Conservation (phyloP, 495 filamentous ascomycete species). For the Trypethelium eluteriae region DNA sequence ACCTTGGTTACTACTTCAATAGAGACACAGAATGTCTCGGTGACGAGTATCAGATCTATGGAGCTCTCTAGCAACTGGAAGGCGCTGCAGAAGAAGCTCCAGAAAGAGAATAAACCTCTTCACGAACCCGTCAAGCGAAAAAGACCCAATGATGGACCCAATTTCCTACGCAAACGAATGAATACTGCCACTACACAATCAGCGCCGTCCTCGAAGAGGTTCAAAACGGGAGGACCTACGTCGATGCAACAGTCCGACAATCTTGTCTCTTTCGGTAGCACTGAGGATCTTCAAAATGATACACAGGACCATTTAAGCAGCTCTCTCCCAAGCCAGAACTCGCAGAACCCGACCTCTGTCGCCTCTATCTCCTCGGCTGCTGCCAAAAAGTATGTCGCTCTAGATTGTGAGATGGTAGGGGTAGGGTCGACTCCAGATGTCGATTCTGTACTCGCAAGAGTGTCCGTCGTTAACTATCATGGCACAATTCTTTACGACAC, state of each 20-base stretch:
- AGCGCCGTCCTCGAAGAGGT: conserved; percentile 40
- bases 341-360: conserved; percentile 35
- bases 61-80: conserved; percentile 43
- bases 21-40: neutral
- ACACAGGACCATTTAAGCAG: conserved; percentile 16
- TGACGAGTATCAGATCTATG: neutral
- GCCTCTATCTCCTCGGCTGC: conserved; percentile 43
- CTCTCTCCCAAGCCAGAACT: neutral
- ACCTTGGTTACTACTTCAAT: too few relatives aligned
- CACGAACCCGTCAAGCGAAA: conserved; percentile 27
- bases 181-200: conserved; percentile 68
- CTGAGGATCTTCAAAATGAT: neutral
- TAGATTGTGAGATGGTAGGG: conserved; percentile 99
- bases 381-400: conserved; percentile 64
- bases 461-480: conserved; percentile 87
- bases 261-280: conserved; percentile 23
- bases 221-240: conserved; percentile 37
- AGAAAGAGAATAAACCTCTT: conserved; percentile 17
- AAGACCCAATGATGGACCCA: conserved; percentile 14
- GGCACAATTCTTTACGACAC: conserved; percentile 85
- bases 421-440: conserved; percentile 51
- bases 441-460: conserved; percentile 69
- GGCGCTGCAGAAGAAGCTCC: conserved; percentile 34
- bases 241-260: conserved; percentile 31
- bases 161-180: conserved; percentile 41